phyloP scores from a whole-genome alignment of 495 filamentous ascomycete species.

The Bombardia bombarda region DNA sequence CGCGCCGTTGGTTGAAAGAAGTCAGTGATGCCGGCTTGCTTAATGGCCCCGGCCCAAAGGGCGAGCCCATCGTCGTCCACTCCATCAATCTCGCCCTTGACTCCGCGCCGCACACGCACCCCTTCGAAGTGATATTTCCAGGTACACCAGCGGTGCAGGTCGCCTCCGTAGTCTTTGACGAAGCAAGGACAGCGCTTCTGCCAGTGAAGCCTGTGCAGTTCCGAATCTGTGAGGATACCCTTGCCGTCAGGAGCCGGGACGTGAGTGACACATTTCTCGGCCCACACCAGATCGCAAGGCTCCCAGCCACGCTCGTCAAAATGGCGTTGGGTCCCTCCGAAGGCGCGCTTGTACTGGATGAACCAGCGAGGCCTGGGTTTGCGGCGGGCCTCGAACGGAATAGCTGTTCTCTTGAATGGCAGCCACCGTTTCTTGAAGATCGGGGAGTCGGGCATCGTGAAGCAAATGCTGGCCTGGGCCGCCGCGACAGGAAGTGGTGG shows the following conservation, averaged over 20 bases:
- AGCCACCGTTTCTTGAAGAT: conserved; percentile 4
- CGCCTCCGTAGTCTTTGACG: conserved; percentile 7
- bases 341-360: conserved; percentile 5
- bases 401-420: conserved; percentile 4
- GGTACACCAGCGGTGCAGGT: conserved; percentile 5
- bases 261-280: conserved; percentile 3
- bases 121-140: conserved; percentile 7
- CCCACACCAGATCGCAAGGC: conserved; percentile 5
- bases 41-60: conserved; percentile 4
- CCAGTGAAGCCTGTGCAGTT: conserved; percentile 7
- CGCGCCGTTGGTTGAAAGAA: conserved; percentile 7
- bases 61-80: conserved; percentile 4
- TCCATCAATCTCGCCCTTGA: conserved; percentile 7
- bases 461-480: conserved; percentile 3
- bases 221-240: conserved; percentile 5
- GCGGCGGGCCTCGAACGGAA: not conserved
- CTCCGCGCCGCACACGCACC: conserved; percentile 3
- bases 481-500: conserved; percentile 3
- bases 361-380: conserved; percentile 5
- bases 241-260: conserved; percentile 3
- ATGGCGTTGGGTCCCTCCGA: conserved; percentile 1
- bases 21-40: conserved; percentile 6
- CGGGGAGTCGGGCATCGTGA: conserved; percentile 4
- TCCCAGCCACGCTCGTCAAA: conserved; percentile 4
- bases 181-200: conserved; percentile 7